Base-by-base conservation (phyloP, 768 basidiomycete species). In the Trametes maxima region DNA sequence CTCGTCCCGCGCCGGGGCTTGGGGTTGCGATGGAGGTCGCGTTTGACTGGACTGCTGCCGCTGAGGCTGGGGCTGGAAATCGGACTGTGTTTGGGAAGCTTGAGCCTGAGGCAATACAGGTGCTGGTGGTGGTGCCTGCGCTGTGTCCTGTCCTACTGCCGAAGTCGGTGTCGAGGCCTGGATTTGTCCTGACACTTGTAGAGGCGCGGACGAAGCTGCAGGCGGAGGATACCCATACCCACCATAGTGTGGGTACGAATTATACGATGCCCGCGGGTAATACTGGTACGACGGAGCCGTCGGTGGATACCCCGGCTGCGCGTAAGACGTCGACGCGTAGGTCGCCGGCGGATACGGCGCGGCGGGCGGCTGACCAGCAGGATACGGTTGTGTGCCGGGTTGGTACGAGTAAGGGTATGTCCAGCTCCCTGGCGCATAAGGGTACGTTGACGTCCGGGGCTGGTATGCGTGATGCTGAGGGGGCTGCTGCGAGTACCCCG, bases 391-490 rank as follows among this genome's bases (percentile, higher is more conserved):
- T 33, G 28, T 33, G 28, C 28, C 28, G 28, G 28, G 8, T 8
- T 33, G 28, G 28, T 33, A 33, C 28, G 28, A 33, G 28, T 33
- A 33, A 8, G 28, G 71, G 43, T 76, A 77, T 19, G 75, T 66
- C 76, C 73, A 76, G n/a, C 69, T 63, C 5, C 74, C 73, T 1
- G 68, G 65, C 11, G 66, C 62, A 39, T 68, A 72, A 16, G 61
- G 56, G 43, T 61, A 64, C 5, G 55, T 62, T 40, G 62, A 58
- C 12, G 52, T 63, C 40, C 54, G 54, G 0, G 57, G 46, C 17
- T 54, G 56, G 19, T 57, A 51, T 0, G 44, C 14, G 11, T 40
- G n/a, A 7, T 57, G 56, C 13, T 51, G 56, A n/a, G 45, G 19
- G 4, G 64, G n/a, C 7, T 57, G 56, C 6, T 51, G 56, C n/a